Conservation (phyloP, 768 basidiomycete genomes). For the Lenzites betulinus region DNA sequence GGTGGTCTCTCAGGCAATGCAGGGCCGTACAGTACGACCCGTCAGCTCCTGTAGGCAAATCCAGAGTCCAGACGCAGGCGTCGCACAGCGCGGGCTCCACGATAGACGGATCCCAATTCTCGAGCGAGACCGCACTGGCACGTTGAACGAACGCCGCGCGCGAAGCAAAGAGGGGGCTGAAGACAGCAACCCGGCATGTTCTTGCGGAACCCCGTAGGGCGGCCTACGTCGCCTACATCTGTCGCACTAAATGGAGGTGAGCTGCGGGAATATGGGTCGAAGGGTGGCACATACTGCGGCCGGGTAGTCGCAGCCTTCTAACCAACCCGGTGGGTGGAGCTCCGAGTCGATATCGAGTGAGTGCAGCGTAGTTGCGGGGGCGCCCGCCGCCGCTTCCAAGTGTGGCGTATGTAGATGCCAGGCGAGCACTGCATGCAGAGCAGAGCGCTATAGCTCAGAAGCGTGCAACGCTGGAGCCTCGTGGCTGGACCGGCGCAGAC, state of each 20-base stretch:
- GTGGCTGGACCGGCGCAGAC: too few relatives aligned
- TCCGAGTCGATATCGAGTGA: background rate
- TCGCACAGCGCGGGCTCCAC: background rate
- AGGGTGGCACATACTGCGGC: background rate
- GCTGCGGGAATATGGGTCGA: background rate
- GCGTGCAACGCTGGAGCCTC: background rate
- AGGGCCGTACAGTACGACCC: background rate
- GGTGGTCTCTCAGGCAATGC: background rate
- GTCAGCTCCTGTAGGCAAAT: background rate
- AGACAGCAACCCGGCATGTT: background rate
- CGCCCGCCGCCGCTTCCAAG: too few relatives aligned
- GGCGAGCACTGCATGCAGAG: too few relatives aligned
- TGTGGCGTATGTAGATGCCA: background rate
- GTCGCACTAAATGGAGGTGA: background rate
- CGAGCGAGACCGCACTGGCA: background rate
- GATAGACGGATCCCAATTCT: background rate
- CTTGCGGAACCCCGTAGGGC: background rate
- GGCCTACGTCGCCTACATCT: background rate
- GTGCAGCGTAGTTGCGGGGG: background rate
- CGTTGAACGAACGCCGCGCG: background rate
- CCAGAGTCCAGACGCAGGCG: background rate
- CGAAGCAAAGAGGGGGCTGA: background rate
- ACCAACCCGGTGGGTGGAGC: background rate
- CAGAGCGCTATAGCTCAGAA: too few relatives aligned
- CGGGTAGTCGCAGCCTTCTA: background rate